Base-by-base conservation (phyloP, 139 green algal genomes). In the Chlamydomonas sphaeroides region DNA sequence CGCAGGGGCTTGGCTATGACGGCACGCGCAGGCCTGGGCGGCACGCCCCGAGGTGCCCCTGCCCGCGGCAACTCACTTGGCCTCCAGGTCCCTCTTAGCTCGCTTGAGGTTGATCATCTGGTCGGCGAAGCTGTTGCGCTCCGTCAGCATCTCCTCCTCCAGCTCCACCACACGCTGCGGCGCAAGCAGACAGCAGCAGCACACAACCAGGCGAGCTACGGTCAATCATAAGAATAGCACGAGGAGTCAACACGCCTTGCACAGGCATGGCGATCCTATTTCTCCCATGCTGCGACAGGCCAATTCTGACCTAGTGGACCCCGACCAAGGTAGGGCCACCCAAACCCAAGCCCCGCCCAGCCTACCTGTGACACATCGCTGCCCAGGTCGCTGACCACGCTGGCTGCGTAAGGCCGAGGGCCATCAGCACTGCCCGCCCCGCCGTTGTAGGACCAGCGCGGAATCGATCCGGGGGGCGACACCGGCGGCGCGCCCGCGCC, bases 41-140 rank as follows among this genome's bases (percentile, higher is more conserved):
- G n/a, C n/a, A n/a, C n/a, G n/a, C n/a, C n/a, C n/a, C n/a, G n/a
- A n/a, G n/a, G n/a, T n/a, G n/a, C n/a, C n/a, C n/a, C n/a, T n/a
- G n/a, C 56, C 25, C 10, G 45, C 45, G 45, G 45, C 20, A 15
- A 45, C 35, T 30, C 67, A 81, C 74, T 45, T 83, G 32, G 76
- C 76, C 33, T 83, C 76, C 17, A 83, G 76, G 3, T 83, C 63
- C 18, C 36, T 53, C 38, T 74, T 73, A 5, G 33, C 25, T 30
- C 63, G 39, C 63, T 51, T 74, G 23, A 74, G 45, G 11, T 8
- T 17, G 7, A 39, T 53, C 23, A 75, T 38, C 45, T 74, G 59
- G 48, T 74, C 76, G 18, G 76, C 76, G 23, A 83, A 83, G 26
- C 10, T 74, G 48, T 83, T 83, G 59, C 76, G 76, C 63, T 83